Evolutionary conservation across 2,329 filamentous ascomycete species (phyloP).

Genomic region (Diaporthe sp.): DNA sequence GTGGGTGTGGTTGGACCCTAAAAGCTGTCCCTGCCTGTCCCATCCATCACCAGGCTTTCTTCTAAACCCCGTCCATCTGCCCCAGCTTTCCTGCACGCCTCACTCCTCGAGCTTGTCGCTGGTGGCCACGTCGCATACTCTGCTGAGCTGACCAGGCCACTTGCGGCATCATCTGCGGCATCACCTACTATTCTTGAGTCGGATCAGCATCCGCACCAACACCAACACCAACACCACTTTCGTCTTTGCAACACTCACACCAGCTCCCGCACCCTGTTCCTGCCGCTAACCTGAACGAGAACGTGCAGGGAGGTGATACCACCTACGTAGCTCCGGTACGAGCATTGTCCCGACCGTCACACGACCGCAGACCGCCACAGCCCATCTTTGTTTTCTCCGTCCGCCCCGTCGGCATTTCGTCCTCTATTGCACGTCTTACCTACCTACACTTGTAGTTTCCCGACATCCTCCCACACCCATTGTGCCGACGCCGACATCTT

Average conservation of each 20-base stretch:
- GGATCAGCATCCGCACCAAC: conserved; percentile 13
- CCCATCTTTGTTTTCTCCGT: not conserved
- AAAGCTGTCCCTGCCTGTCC: not conserved
- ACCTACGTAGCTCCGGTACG: conserved; percentile 1
- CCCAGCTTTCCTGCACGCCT: not conserved
- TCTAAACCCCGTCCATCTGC: not conserved
- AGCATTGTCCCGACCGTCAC: conserved; percentile 20
- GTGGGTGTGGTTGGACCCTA: conserved; percentile 27
- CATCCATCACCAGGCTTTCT: not conserved
- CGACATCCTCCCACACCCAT: not conserved
- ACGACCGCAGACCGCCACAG: conserved; percentile 24
- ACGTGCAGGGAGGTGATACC: conserved; percentile 14
- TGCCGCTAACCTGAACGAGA: conserved; percentile 33
- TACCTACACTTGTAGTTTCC: not conserved
- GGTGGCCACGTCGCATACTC: conserved; percentile 4
- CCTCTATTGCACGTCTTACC: not conserved
- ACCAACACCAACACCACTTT: not conserved
- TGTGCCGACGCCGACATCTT: conserved; percentile 8
- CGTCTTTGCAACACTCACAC: not conserved
- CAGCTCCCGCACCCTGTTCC: not conserved
- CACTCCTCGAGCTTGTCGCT: conserved; percentile 7
- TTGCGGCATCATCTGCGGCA: not conserved
- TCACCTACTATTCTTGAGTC: conserved; percentile 2
- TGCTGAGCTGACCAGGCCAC: conserved; percentile 16
- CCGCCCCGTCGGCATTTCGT: not conserved